Percentiles rank a stretch among this genome's conserved stretches.
Evolutionary conservation across 2,329 filamentous ascomycete genomes (phyloP).

Genomic region (Fusarium tupiense): DNA sequence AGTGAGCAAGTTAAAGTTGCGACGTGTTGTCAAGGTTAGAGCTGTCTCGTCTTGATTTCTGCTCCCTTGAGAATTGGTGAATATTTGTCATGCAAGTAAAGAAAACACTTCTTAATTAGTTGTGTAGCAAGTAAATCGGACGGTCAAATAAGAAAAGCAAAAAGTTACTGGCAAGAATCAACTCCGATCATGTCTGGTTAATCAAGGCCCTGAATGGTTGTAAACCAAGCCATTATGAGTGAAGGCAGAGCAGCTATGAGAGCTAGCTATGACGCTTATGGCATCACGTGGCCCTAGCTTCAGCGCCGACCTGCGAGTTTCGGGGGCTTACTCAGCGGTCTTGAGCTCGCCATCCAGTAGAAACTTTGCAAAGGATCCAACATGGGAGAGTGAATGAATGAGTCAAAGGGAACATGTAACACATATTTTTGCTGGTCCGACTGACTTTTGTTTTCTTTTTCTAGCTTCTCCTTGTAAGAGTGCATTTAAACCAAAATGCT

Average conservation of each 20-base stretch:
- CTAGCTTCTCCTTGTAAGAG: neutral
- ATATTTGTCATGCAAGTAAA: neutral
- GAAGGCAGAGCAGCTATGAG: constrained; percentile 1
- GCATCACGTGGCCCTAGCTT: constrained; percentile 24
- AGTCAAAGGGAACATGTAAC: constrained; percentile 6
- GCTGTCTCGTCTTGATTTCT: constrained; percentile 36
- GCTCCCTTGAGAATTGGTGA: constrained; percentile 9
- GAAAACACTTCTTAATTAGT: neutral
- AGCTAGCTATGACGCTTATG: constrained; percentile 24
- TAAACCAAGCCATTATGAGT: constrained; percentile 13
- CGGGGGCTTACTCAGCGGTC: constrained; percentile 18
- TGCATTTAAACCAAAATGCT: constrained; percentile 21
- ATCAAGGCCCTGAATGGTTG: neutral
- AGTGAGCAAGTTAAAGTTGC: constrained; percentile 2
- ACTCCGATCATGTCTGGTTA: neutral
- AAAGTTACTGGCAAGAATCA: neutral
- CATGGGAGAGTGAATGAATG: constrained; percentile 11
- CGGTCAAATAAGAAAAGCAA: neutral
- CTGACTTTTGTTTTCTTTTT: too few species aligned
- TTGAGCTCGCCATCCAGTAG: constrained; percentile 27
- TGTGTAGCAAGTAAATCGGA: neutral
- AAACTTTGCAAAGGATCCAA: constrained; percentile 9
- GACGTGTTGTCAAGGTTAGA: constrained; percentile 22
- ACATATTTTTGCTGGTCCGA: neutral
- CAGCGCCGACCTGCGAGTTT: neutral